These are phyloP conservation scores for Metschnikowia matae DNA, from an alignment of 805 yeast genomes.

Conservation along the genomic window DNA sequence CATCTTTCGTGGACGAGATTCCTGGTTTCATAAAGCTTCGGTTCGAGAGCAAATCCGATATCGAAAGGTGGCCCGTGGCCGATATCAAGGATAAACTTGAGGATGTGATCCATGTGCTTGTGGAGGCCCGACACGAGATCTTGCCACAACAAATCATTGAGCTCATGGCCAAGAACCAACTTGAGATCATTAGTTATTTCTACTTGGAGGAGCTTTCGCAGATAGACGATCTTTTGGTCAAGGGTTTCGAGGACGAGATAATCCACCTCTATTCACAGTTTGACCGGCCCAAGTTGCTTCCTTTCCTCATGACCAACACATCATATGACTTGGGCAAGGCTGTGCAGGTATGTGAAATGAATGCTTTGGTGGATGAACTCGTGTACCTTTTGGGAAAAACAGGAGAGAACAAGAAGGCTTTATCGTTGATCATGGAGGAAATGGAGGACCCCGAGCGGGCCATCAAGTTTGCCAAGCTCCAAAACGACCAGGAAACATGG, in stretches of 20 bases:
- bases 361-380: conserved; percentile 59
- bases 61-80: conserved; percentile 38
- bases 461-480: conserved; percentile 66
- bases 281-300: conserved; percentile 51
- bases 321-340: conserved; percentile 70
- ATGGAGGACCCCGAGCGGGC: conserved; percentile 78
- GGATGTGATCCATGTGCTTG: conserved; percentile 51
- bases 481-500: conserved; percentile 78
- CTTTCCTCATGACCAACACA: conserved; percentile 54
- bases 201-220: conserved; percentile 58
- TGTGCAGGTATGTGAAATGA: conserved; percentile 55
- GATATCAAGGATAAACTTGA: conserved; percentile 36
- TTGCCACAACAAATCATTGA: conserved; percentile 49
- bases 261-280: conserved; percentile 62
- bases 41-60: conserved; percentile 31
- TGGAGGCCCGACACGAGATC: conserved; percentile 63
- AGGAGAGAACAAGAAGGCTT: conserved; percentile 75
- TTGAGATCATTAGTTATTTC: conserved; percentile 54
- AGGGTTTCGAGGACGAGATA: conserved; percentile 62
- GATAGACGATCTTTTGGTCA: conserved; percentile 52
- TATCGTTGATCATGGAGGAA: conserved; percentile 70
- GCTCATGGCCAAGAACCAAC: conserved; percentile 37
- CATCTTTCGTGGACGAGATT: conserved; percentile 43
- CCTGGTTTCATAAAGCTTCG: conserved; percentile 49
- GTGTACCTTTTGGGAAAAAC: conserved; percentile 78